phyloP scores from a whole-genome alignment of 768 basidiomycete genomes.

The Asterophora lycoperdoides region DNA sequence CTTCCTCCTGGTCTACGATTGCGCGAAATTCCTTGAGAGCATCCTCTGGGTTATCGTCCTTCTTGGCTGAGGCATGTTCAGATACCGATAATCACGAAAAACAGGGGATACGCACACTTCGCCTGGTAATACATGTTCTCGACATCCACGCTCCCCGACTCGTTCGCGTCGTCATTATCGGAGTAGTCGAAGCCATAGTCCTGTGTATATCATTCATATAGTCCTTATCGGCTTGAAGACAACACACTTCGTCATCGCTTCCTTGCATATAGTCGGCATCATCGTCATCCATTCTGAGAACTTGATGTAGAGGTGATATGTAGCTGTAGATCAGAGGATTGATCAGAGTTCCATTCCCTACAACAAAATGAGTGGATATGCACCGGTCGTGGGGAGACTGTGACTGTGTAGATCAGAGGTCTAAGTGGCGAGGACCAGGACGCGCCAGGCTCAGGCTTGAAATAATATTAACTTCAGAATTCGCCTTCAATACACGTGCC shows the following conservation, averaged over 20 bases:
- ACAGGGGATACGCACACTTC: slow-evolving; percentile 61
- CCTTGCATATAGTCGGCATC: slow-evolving; percentile 94
- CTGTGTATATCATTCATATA: slow-evolving; percentile 34
- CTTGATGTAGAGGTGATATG: slow-evolving; percentile 1
- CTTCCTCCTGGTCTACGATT: slow-evolving; percentile 88
- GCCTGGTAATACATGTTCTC: slow-evolving; percentile 99
- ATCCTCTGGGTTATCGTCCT: slow-evolving; percentile 90
- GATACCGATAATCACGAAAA: slow-evolving; percentile 3
- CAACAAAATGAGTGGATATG: not conserved
- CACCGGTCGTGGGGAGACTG: slow-evolving; percentile 2
- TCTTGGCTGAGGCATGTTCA: slow-evolving; percentile 58
- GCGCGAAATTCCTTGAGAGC: slow-evolving; percentile 85
- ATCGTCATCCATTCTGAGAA: slow-evolving; percentile 75
- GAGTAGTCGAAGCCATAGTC: slow-evolving; percentile 98
- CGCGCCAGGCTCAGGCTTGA: no score
- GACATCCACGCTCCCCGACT: slow-evolving; percentile 78
- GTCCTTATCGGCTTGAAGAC: slow-evolving; percentile 3
- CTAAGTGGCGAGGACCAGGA: not conserved
- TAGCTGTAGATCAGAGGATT: slow-evolving; percentile 1
- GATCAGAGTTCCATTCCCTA: not conserved
- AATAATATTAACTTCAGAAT: no score
- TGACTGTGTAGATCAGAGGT: not conserved
- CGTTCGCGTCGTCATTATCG: slow-evolving; percentile 80
- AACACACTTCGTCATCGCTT: slow-evolving; percentile 72
- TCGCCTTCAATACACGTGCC: not conserved